These are phyloP conservation scores for Akanthomyces lecanii DNA, from an alignment of 2,329 filamentous ascomycete species.

Conservation along the genomic window DNA sequence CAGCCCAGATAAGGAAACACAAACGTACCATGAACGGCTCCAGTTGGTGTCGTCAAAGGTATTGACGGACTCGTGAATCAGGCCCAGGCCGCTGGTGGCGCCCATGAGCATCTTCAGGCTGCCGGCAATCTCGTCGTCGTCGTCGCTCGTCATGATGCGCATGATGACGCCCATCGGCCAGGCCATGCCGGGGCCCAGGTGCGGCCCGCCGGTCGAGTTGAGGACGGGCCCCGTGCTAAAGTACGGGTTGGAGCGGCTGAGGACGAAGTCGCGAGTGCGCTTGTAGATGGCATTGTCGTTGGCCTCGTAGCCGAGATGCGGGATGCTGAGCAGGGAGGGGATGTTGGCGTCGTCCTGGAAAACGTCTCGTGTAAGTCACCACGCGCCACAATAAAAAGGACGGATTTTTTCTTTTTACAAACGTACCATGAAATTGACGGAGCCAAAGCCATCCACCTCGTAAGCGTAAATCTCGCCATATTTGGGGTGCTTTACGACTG, in stretches of 20 bases:
- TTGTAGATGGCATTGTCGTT: slow-evolving; percentile 63
- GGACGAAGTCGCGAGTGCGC: slow-evolving; percentile 72
- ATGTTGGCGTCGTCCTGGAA: slow-evolving; percentile 57
- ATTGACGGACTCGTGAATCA: slow-evolving; percentile 66
- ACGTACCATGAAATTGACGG: slow-evolving; percentile 49
- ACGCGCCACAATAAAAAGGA: no score
- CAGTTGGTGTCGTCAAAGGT: slow-evolving; percentile 30
- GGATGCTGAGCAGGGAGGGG: slow-evolving; percentile 56
- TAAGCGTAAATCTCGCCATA: slow-evolving; percentile 65
- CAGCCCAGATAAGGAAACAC: slow-evolving; percentile 21
- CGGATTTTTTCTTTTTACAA: background rate
- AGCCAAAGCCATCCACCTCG: slow-evolving; percentile 67
- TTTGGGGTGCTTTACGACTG: slow-evolving; percentile 56
- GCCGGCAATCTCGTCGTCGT: slow-evolving; percentile 68
- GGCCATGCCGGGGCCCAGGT: slow-evolving; percentile 61
- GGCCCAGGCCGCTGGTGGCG: slow-evolving; percentile 65
- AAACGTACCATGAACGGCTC: slow-evolving; percentile 34
- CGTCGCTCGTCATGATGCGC: slow-evolving; percentile 70
- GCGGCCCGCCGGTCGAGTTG: slow-evolving; percentile 49
- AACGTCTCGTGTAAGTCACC: background rate
- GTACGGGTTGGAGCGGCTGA: slow-evolving; percentile 69
- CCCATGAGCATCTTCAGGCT: slow-evolving; percentile 62
- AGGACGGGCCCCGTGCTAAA: slow-evolving; percentile 54
- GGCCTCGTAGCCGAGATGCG: slow-evolving; percentile 51
- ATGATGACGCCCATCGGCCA: slow-evolving; percentile 88